phyloP scores from a whole-genome alignment of 805 yeast species.

The Grigorovia transvaalensis region DNA sequence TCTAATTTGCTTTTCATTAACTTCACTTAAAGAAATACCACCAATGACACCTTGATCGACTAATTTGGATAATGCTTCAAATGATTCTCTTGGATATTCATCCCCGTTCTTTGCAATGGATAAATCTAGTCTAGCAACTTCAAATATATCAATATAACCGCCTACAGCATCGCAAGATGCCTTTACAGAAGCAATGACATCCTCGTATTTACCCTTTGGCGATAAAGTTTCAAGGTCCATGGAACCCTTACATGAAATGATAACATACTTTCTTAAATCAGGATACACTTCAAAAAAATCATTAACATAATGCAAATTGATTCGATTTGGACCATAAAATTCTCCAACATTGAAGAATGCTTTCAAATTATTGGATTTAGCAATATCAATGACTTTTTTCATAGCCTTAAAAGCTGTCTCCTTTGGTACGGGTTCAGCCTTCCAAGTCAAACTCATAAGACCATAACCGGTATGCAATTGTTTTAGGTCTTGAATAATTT shows the following conservation, averaged over 20 bases:
- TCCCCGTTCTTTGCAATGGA: constrained; percentile 16
- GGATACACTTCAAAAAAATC: constrained; percentile 51
- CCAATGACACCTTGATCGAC: constrained; percentile 56
- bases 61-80: constrained; percentile 44
- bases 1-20: constrained; percentile 46
- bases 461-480: constrained; percentile 48
- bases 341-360: constrained; percentile 65
- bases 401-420: constrained; percentile 46
- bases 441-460: constrained; percentile 74
- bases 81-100: constrained; percentile 39
- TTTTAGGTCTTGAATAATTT: constrained; percentile 12
- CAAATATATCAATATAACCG: constrained; percentile 51
- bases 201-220: constrained; percentile 44
- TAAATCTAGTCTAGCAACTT: constrained; percentile 61
- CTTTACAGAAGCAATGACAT: constrained; percentile 39
- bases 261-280: constrained; percentile 43
- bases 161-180: constrained; percentile 32
- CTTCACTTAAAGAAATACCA: constrained; percentile 70
- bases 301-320: constrained; percentile 47
- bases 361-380: constrained; percentile 25
- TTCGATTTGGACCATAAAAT: constrained; percentile 52
- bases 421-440: constrained; percentile 43
- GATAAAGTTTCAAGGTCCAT: constrained; percentile 26
- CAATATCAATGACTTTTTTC: constrained; percentile 38
- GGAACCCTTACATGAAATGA: constrained; percentile 64